Percentiles rank a stretch among this genome's conserved stretches.
These are phyloP conservation scores for Trichoderma sp. DNA, from an alignment of 2,329 filamentous ascomycete genomes.

Conservation along the genomic window DNA sequence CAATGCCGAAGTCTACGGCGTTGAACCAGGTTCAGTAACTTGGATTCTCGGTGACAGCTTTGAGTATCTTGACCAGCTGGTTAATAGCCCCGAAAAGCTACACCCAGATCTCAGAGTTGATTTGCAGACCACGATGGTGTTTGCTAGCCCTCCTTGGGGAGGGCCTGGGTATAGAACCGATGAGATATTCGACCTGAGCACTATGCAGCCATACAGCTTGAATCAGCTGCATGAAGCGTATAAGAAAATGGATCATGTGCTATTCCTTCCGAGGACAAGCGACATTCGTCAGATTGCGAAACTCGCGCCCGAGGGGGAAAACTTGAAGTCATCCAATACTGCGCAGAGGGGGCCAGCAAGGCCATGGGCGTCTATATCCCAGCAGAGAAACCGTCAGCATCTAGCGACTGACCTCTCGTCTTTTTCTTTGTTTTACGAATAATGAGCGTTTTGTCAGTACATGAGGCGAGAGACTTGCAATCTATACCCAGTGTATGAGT, in stretches of 20 bases:
- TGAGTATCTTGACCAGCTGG: conserved; percentile 59
- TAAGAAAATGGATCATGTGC: conserved; percentile 59
- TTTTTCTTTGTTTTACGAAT: background rate
- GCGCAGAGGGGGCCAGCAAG: conserved; percentile 87
- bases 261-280: conserved; percentile 85
- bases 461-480: background rate
- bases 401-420: background rate
- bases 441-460: background rate
- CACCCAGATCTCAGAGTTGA: conserved; percentile 45
- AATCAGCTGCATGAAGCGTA: conserved; percentile 64
- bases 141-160: conserved; percentile 63
- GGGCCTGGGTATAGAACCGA: conserved; percentile 57
- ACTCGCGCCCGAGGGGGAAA: conserved; percentile 50
- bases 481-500: background rate
- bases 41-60: conserved; percentile 92
- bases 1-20: conserved; percentile 84
- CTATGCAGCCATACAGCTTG: conserved; percentile 86
- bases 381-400: background rate
- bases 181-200: conserved; percentile 77
- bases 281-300: conserved; percentile 76
- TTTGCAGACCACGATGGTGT: conserved; percentile 47
- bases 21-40: conserved; percentile 68
- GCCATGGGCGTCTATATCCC: conserved; percentile 67
- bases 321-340: conserved; percentile 85
- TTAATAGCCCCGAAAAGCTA: conserved; percentile 39